Conservation (phyloP, 805 yeast genomes). For the Candida dajiaensis region DNA sequence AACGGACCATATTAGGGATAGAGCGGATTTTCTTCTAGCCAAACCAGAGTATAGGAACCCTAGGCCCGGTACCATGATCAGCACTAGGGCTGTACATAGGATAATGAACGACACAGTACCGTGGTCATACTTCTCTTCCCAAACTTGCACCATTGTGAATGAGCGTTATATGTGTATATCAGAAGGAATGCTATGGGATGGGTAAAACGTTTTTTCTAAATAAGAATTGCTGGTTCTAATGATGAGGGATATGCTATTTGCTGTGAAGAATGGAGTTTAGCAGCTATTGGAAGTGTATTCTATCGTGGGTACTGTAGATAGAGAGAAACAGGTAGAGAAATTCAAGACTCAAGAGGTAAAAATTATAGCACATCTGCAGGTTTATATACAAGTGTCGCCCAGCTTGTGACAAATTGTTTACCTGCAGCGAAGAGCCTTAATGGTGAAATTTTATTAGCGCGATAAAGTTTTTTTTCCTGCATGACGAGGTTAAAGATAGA, state of each 20-base stretch:
- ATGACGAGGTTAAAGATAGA: not conserved
- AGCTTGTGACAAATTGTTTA: not conserved
- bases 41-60: constrained; percentile 90
- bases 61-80: constrained; percentile 92
- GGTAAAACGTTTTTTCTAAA: not conserved
- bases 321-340: not conserved
- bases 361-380: not conserved
- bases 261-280: not conserved
- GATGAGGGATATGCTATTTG: no score
- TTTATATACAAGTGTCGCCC: not conserved
- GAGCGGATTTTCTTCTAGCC: constrained; percentile 84
- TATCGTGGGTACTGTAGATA: not conserved
- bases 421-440: not conserved
- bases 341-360: not conserved
- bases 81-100: constrained; percentile 62
- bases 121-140: constrained; percentile 36
- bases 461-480: not conserved
- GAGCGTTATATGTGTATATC: not conserved
- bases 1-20: constrained; percentile 79
- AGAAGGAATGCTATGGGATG: not conserved
- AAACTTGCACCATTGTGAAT: constrained; percentile 14
- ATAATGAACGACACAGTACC: constrained; percentile 48
- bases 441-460: not conserved
- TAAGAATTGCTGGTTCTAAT: not conserved
- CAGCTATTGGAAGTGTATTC: not conserved